Evolutionary conservation across 2,329 filamentous ascomycete species (phyloP).

Genomic region (Capronia coronata): DNA sequence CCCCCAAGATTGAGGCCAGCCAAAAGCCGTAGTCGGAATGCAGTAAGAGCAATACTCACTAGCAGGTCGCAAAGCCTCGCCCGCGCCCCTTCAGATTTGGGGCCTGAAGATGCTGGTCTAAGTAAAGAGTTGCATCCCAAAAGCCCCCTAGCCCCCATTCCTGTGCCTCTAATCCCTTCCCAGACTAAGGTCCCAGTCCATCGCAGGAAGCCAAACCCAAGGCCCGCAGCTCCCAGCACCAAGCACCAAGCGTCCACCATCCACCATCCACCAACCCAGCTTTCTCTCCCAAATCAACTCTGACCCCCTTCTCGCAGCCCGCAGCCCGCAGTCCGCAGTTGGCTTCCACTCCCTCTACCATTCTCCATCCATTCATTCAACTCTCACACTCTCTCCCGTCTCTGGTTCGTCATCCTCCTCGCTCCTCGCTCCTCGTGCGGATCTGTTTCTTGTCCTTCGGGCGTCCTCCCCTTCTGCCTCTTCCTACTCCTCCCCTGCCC

Average conservation of each 20-base stretch:
- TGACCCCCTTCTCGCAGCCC: not conserved
- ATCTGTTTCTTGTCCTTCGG: conserved; percentile 15
- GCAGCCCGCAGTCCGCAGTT: conserved; percentile 3
- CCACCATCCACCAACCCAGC: not conserved
- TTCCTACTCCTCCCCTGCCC: conserved; percentile 3
- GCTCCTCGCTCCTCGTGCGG: conserved; percentile 16
- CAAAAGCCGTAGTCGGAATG: not conserved
- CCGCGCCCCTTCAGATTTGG: conserved; percentile 1
- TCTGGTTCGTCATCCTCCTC: conserved; percentile 12
- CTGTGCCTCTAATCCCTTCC: not conserved
- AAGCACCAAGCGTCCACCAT: not conserved
- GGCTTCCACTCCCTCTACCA: conserved; percentile 2
- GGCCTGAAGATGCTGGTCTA: conserved; percentile 7
- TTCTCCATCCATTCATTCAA: conserved; percentile 8
- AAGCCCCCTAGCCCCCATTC: not conserved
- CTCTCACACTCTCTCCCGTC: conserved; percentile 5
- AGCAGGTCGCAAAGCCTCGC: conserved; percentile 6
- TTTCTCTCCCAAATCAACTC: not conserved
- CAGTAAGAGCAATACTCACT: not conserved
- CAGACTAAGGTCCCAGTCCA: not conserved
- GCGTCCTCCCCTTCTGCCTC: conserved; percentile 5
- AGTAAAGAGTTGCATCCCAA: not conserved
- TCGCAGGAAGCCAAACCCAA: not conserved
- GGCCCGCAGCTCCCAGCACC: not conserved
- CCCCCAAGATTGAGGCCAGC: not conserved